A percentile compares a stretch with the other conserved stretches of the same genome.
phyloP scores from a whole-genome alignment of 2,329 filamentous ascomycete genomes.

The Pestalotiopsis sp. region DNA sequence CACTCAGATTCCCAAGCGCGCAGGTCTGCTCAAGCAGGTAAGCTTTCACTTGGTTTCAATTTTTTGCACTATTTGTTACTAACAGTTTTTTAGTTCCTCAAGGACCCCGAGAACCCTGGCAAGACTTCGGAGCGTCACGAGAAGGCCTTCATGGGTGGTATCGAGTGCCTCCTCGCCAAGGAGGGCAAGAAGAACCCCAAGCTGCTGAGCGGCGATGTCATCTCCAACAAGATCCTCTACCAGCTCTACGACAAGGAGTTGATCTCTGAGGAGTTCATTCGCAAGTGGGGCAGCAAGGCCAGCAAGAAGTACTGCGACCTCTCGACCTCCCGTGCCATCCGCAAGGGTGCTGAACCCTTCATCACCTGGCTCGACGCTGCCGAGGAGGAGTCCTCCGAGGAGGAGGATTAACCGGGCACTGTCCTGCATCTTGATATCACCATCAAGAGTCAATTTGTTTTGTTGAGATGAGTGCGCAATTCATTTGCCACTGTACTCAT shows the following conservation, averaged over 20 bases:
- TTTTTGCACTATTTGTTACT: slow-evolving; percentile 22
- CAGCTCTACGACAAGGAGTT: slow-evolving; percentile 91
- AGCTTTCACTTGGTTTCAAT: slow-evolving; percentile 23
- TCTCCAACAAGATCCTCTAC: slow-evolving; percentile 87
- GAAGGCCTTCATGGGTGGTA: slow-evolving; percentile 92
- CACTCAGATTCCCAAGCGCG: slow-evolving; percentile 83
- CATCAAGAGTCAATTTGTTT: too few species aligned
- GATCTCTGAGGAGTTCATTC: slow-evolving; percentile 83
- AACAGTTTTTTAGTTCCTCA: slow-evolving; percentile 64
- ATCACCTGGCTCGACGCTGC: slow-evolving; percentile 91
- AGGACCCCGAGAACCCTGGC: slow-evolving; percentile 29
- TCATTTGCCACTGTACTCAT: background rate
- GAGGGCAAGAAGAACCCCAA: slow-evolving; percentile 78
- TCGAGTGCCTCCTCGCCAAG: slow-evolving; percentile 82
- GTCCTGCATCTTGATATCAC: background rate
- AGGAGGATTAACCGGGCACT: slow-evolving; percentile 40
- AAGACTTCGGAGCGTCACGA: slow-evolving; percentile 80
- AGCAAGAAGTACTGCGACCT: slow-evolving; percentile 98
- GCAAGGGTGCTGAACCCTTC: slow-evolving; percentile 92
- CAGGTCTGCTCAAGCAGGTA: slow-evolving; percentile 86
- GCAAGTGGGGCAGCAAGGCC: slow-evolving; percentile 89
- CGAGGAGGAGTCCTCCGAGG: slow-evolving; percentile 71
- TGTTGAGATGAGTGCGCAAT: background rate
- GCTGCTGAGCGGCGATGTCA: slow-evolving; percentile 64
- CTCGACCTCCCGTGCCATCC: slow-evolving; percentile 88